Conservation (phyloP, 2,329 filamentous ascomycete species). For the Xylaria multiplex region DNA sequence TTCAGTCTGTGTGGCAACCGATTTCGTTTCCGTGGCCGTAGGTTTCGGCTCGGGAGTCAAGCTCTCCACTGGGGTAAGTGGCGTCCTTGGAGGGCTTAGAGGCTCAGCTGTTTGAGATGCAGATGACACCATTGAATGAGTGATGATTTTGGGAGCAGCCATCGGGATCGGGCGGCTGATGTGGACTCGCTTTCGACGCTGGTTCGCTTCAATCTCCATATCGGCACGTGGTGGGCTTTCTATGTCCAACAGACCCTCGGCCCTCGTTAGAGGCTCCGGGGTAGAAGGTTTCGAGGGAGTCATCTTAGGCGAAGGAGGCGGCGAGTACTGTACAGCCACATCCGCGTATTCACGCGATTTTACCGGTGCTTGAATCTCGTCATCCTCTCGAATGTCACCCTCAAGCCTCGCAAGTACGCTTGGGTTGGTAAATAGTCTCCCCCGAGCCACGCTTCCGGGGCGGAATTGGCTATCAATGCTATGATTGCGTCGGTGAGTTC, state of each 20-base stretch:
- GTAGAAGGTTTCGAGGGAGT: constrained; percentile 54
- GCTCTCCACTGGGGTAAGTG: constrained; percentile 61
- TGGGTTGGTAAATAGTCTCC: constrained; percentile 64
- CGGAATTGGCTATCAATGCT: constrained; percentile 68
- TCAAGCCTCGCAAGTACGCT: constrained; percentile 66
- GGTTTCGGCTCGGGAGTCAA: constrained; percentile 50
- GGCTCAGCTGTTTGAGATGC: constrained; percentile 71
- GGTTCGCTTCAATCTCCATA: constrained; percentile 76
- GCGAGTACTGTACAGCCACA: constrained; percentile 81
- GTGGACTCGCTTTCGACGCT: constrained; percentile 75
- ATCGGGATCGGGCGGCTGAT: constrained; percentile 61
- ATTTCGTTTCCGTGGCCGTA: constrained; percentile 57
- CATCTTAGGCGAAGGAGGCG: constrained; percentile 76
- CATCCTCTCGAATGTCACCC: constrained; percentile 61
- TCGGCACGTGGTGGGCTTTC: constrained; percentile 60
- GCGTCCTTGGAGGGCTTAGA: constrained; percentile 72
- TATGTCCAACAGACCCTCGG: constrained; percentile 54
- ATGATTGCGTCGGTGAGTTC: constrained; percentile 63
- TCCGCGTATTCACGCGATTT: constrained; percentile 52
- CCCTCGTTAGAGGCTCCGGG: constrained; percentile 54
- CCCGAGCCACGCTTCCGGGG: constrained; percentile 64
- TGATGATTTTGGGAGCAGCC: constrained; percentile 54
- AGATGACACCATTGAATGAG: constrained; percentile 69
- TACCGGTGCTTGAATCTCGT: constrained; percentile 53
- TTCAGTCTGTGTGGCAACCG: constrained; percentile 72